These are phyloP conservation scores for Jatropha multifida DNA, from an alignment of 441 rosid genomes.

Conservation along the genomic window DNA sequence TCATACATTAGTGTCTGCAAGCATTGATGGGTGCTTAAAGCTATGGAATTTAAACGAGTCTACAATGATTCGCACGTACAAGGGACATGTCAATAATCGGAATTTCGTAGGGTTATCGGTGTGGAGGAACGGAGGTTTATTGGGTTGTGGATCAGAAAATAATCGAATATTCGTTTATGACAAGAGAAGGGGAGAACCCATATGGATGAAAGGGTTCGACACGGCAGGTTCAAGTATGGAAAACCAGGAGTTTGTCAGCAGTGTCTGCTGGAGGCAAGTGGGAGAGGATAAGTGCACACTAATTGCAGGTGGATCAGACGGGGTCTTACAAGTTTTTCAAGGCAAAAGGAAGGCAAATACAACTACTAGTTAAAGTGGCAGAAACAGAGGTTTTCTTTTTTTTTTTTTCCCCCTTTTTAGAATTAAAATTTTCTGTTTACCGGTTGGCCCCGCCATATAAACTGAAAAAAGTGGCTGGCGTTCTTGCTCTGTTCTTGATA, in stretches of 20 bases:
- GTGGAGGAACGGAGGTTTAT: conserved; percentile 66
- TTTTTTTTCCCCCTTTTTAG: no score
- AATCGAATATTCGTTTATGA: conserved; percentile 75
- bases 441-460: no score
- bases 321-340: conserved; percentile 52
- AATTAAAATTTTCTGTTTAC: no score
- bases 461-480: no score
- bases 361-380: no score
- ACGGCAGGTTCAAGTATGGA: conserved; percentile 21
- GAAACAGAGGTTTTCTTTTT: no score
- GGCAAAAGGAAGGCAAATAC: conserved; percentile 37
- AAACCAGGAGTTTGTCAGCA: conserved; percentile 51
- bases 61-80: conserved; percentile 45
- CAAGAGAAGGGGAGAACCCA: conserved; percentile 70
- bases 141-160: conserved; percentile 81
- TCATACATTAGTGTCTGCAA: conserved; percentile 48
- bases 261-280: conserved; percentile 80
- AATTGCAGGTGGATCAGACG: conserved; percentile 84
- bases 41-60: conserved; percentile 46
- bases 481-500: no score
- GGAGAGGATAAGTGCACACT: conserved; percentile 56
- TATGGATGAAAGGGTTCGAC: conserved; percentile 62
- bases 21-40: conserved; percentile 71
- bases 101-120: conserved; percentile 83
- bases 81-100: conserved; percentile 66